Percentiles rank a stretch among this genome's conserved stretches.
phyloP scores from a whole-genome alignment of 2,329 filamentous ascomycete species.

The Microdochium bolleyi region DNA sequence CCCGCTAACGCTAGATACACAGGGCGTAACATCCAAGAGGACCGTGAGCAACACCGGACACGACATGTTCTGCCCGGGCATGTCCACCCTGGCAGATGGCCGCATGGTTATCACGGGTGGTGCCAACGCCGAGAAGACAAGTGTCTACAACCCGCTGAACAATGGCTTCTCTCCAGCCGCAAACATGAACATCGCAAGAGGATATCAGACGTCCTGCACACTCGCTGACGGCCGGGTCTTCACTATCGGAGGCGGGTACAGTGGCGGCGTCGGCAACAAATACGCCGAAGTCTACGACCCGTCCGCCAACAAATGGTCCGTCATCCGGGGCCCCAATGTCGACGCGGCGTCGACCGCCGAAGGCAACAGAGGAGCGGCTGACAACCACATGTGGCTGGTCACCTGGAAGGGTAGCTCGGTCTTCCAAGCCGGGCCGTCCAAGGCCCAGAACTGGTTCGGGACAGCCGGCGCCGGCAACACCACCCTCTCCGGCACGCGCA shows the following conservation, averaged over 20 bases:
- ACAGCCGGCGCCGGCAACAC: conserved; percentile 32
- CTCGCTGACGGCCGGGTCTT: conserved; percentile 37
- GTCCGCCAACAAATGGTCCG: conserved; percentile 27
- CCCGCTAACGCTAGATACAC: conserved; percentile 1
- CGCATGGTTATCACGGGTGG: conserved; percentile 37
- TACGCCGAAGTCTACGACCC: conserved; percentile 37
- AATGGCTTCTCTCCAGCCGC: conserved; percentile 20
- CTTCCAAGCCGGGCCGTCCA: conserved; percentile 48
- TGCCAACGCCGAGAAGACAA: conserved; percentile 28
- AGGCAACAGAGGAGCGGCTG: conserved; percentile 8
- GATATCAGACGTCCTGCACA: conserved; percentile 34
- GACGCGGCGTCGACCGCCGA: conserved; percentile 34
- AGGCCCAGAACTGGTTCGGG: conserved; percentile 48
- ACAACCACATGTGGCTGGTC: conserved; percentile 44
- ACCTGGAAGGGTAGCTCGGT: conserved; percentile 34
- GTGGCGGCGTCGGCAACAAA: conserved; percentile 32
- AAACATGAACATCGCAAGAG: conserved; percentile 27
- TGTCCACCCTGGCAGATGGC: conserved; percentile 29
- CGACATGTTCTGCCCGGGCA: conserved; percentile 42
- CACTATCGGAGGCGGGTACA: conserved; percentile 42
- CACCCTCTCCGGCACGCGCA: conserved; percentile 31
- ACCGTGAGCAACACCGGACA: conserved; percentile 21
- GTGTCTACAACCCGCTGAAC: conserved; percentile 24
- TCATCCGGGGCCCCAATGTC: conserved; percentile 24
- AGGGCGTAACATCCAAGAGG: conserved; percentile 6